Conservation (phyloP, 257 asterid genomes). For the Lycium ferocissimum region DNA sequence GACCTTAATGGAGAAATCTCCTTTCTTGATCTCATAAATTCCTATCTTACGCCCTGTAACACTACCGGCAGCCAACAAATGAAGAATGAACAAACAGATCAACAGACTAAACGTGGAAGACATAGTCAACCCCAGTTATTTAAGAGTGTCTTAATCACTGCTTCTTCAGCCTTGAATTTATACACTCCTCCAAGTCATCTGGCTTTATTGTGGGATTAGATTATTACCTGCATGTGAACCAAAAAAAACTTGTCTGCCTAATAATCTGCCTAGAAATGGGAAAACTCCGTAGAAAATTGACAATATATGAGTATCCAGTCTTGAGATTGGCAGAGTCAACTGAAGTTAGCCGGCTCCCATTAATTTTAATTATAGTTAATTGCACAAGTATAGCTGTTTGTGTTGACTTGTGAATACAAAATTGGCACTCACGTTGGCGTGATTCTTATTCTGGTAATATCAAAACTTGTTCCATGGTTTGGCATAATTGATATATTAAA, state of each 20-base stretch:
- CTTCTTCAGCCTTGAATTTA: background rate
- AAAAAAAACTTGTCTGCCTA: slow-evolving; percentile 2
- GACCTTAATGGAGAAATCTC: slow-evolving; percentile 29
- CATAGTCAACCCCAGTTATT: slow-evolving; percentile 23
- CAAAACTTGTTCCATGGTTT: background rate
- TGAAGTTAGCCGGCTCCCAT: slow-evolving; percentile 13
- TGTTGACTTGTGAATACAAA: background rate
- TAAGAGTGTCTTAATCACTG: background rate
- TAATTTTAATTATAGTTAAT: background rate
- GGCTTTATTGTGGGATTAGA: background rate
- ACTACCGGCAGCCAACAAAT: background rate
- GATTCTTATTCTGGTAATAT: background rate
- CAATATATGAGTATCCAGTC: background rate
- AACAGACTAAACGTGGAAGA: slow-evolving; percentile 38
- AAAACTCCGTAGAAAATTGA: slow-evolving; percentile 21
- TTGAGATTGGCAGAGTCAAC: background rate
- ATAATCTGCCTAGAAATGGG: background rate
- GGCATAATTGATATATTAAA: background rate
- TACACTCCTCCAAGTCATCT: background rate
- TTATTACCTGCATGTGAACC: slow-evolving; percentile 1
- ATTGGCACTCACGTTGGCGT: background rate
- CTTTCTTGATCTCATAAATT: slow-evolving; percentile 31
- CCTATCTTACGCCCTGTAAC: slow-evolving; percentile 4
- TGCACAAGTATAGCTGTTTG: background rate
- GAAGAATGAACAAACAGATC: slow-evolving; percentile 41